Evolutionary conservation across 495 filamentous ascomycete species (phyloP), one percentile per base, ranked within the genome.

Genomic region (Xylaria sp.): DNA sequence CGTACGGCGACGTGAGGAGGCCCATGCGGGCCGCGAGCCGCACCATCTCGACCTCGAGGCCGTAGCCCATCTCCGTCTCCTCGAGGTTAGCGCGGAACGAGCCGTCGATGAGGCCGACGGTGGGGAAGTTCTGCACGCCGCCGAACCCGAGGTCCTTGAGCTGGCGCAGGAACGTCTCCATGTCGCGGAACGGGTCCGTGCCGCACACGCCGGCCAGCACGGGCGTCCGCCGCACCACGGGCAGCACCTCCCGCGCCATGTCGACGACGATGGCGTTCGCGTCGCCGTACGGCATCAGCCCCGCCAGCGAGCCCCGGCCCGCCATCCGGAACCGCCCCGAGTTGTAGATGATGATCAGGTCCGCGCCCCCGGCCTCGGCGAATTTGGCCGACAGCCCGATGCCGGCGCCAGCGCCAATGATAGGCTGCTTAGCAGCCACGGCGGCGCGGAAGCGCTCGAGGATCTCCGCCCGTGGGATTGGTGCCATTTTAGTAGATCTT

Each of bases 261-360:
- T 90, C 88, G 1, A 91, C 76, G 0, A 92, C 90, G 19, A 91
- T 87, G 29, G 87, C 85, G 77, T 92, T 92, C 5, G 90, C 90
- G 75, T 93, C 89, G 9, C 89, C 88, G 80, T 91, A 93, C 1
- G 90, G 90, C 86, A 93, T 89, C 61, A 93, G 77, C 0, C 90
- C 91, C 0, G 90, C 90, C n/a, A 92, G 80, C 7, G 89, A 91
- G 1, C 90, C 90, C 26, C 87, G 81, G 1, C 90, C 90, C 3
- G 90, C 90, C 91, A 93, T 92, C 41, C 90, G 89, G 80, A 90
- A 93, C 31, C 90, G 87, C 2, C 90, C 91, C 44, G 86, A 88
- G 80, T 92, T 93, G 83, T 93, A 93, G 79, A 92, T 83, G 68
- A 92, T 86, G 67, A 93, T 90, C 33, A 92, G 84, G 72, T 92